Evolutionary conservation across 78 protist species (phyloP).

Genomic region (Chrysochromulina tobinii): DNA sequence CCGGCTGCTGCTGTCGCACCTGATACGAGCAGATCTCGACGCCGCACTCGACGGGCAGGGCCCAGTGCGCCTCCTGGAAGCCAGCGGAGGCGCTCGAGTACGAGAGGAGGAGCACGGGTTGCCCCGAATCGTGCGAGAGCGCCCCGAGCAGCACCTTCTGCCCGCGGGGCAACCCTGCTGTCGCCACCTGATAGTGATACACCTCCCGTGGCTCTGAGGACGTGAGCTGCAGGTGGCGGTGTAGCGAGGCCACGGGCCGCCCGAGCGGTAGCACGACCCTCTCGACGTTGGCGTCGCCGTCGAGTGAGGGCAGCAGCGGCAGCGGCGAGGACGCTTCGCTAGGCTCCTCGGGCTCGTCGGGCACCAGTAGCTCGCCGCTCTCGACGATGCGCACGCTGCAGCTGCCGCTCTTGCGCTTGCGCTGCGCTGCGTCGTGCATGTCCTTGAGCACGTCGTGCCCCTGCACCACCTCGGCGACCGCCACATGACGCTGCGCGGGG

Average conservation of each 20-base stretch:
- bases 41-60: conserved; percentile 6
- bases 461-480: too few species aligned
- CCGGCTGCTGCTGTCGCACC: too few species aligned
- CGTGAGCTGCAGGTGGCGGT: neutral
- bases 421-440: too few species aligned
- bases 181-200: neutral
- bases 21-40: neutral
- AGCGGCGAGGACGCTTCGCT: neutral
- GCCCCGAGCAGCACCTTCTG: conserved; percentile 6
- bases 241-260: neutral
- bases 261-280: neutral
- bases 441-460: too few species aligned
- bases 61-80: conserved; percentile 12
- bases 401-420: too few species aligned
- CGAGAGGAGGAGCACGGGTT: neutral
- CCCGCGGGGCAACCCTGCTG: conserved; percentile 1
- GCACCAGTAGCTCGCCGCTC: neutral
- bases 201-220: neutral
- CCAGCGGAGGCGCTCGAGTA: neutral
- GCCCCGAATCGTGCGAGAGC: neutral
- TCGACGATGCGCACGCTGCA: neutral
- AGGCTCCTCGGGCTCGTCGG: neutral
- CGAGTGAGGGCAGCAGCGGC: neutral
- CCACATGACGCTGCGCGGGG: too few species aligned
- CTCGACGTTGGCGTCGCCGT: neutral